These are phyloP conservation scores for Austroboletus niveus DNA, from an alignment of 1,284 basidiomycete species.

Conservation along the genomic window DNA sequence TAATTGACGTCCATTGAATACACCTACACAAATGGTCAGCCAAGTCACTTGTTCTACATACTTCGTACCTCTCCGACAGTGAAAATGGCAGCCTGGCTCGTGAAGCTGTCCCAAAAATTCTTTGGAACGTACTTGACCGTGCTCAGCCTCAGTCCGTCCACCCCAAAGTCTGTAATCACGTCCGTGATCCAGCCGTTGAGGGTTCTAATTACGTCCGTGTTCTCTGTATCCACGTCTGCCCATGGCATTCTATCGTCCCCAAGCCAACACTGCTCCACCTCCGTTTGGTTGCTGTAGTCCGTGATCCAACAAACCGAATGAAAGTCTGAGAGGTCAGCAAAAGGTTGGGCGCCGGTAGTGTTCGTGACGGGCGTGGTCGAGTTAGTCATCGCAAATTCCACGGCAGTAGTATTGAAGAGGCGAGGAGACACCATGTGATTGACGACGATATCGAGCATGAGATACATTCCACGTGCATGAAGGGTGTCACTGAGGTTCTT, in stretches of 20 bases:
- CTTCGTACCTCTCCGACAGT: slow-evolving; percentile 69
- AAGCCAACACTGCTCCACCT: slow-evolving; percentile 75
- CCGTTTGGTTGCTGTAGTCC: slow-evolving; percentile 61
- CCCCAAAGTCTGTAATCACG: slow-evolving; percentile 54
- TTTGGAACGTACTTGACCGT: slow-evolving; percentile 56
- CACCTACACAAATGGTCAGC: slow-evolving; percentile 29
- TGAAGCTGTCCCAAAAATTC: slow-evolving; percentile 66
- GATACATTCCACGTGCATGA: slow-evolving; percentile 69
- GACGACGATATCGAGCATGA: slow-evolving; percentile 79
- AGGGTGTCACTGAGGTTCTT: slow-evolving; percentile 57
- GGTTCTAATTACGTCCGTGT: slow-evolving; percentile 48
- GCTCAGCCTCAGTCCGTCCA: slow-evolving; percentile 57
- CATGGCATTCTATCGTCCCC: slow-evolving; percentile 63
- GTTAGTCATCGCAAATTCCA: slow-evolving; percentile 26
- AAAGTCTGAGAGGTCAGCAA: slow-evolving; percentile 33
- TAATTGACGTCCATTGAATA: slow-evolving; percentile 42
- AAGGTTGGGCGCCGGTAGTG: slow-evolving; percentile 35
- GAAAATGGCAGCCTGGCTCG: slow-evolving; percentile 64
- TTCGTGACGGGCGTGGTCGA: slow-evolving; percentile 36
- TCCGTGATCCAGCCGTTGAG: slow-evolving; percentile 59
- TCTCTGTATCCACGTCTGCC: slow-evolving; percentile 74
- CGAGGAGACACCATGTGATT: slow-evolving; percentile 59
- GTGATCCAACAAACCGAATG: slow-evolving; percentile 40
- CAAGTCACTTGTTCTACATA: background rate
- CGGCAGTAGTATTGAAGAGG: slow-evolving; percentile 27